A percentile compares a stretch with the other conserved stretches of the same genome.
These are phyloP conservation scores for Sarocladium strictum DNA, from an alignment of 2,329 filamentous ascomycete genomes.

Conservation along the genomic window DNA sequence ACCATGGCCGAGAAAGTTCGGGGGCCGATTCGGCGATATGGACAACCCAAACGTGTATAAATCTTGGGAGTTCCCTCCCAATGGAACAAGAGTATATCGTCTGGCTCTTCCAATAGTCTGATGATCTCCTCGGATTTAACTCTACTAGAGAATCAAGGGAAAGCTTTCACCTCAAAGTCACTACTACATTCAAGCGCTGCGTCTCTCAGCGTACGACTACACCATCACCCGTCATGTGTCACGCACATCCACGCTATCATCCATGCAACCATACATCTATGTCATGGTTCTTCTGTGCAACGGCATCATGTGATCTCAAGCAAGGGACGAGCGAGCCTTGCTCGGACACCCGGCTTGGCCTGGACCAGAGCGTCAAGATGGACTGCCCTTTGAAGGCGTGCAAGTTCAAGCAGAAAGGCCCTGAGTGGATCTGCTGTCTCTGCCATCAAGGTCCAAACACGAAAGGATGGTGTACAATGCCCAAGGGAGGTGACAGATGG, in stretches of 20 bases:
- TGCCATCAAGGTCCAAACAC: conserved; percentile 46
- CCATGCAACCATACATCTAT: conserved; percentile 49
- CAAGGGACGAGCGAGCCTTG: background rate
- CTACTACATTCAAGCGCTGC: background rate
- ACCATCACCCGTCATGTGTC: conserved; percentile 37
- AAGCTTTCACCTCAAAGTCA: too few relatives aligned
- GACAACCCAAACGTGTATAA: background rate
- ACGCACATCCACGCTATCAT: conserved; percentile 47
- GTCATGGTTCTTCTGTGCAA: conserved; percentile 49
- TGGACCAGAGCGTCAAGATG: conserved; percentile 34
- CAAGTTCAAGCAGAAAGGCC: conserved; percentile 41
- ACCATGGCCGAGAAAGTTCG: conserved; percentile 1
- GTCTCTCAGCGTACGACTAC: background rate
- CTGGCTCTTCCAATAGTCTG: too few relatives aligned
- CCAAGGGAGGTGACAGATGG: conserved; percentile 14
- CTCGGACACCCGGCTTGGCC: conserved; percentile 23
- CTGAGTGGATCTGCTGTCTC: conserved; percentile 48
- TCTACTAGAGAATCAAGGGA: too few relatives aligned
- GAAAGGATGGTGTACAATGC: conserved; percentile 46
- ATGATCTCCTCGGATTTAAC: too few relatives aligned
- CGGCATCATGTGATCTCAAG: conserved; percentile 14
- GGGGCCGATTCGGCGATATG: background rate
- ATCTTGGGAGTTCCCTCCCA: background rate
- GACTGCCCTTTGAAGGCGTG: conserved; percentile 46
- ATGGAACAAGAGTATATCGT: too few relatives aligned